Evolutionary conservation across 2,329 filamentous ascomycete genomes (phyloP).

Genomic region (Cordyceps cateniannulata): DNA sequence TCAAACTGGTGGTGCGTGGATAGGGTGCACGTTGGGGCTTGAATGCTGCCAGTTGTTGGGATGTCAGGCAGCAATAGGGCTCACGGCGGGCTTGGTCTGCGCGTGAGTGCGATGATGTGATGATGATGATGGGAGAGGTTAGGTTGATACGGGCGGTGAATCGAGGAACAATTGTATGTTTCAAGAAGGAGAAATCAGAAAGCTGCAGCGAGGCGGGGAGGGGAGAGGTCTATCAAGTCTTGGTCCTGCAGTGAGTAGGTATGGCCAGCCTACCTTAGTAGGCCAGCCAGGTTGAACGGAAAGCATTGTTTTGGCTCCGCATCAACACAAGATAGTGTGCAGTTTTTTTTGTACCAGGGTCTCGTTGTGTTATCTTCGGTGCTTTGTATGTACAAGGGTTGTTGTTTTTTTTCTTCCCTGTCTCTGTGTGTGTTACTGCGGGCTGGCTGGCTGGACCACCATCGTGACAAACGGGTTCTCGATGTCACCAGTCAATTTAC

Average conservation of each 20-base stretch:
- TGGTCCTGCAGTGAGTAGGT: neutral
- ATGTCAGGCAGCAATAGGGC: slow-evolving; percentile 12
- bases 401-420: neutral
- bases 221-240: slow-evolving; percentile 10
- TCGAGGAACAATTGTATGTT: slow-evolving; percentile 1
- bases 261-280: too few relatives aligned
- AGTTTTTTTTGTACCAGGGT: neutral
- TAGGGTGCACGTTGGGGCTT: neutral
- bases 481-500: neutral
- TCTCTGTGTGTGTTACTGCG: neutral
- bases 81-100: neutral
- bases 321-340: neutral
- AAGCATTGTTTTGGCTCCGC: slow-evolving; percentile 11
- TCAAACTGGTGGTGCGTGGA: neutral
- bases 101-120: slow-evolving; percentile 1
- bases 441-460: neutral
- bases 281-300: neutral
- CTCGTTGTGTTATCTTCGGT: neutral
- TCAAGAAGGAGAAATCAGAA: neutral
- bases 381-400: neutral
- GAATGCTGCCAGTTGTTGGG: neutral
- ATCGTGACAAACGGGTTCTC: slow-evolving; percentile 4
- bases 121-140: neutral
- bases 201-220: slow-evolving; percentile 9
- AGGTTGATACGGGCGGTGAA: slow-evolving; percentile 9